Conservation (phyloP, 176 grass and related monocot species). For the Phragmites australis region DNA sequence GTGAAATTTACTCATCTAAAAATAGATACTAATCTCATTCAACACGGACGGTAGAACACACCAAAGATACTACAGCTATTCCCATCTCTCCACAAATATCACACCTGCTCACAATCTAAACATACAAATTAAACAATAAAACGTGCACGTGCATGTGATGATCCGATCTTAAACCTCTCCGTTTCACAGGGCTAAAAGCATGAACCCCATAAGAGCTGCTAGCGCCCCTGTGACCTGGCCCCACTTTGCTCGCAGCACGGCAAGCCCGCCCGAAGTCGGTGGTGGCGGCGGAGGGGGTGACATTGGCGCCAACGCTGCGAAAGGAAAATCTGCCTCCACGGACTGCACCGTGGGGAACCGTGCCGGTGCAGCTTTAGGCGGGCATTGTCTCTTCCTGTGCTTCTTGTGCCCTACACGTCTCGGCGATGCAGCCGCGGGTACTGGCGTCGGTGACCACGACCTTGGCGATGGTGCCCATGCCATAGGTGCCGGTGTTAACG, state of each 20-base stretch:
- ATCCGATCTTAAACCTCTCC: neutral
- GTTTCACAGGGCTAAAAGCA: slow-evolving; percentile 14
- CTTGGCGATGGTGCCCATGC: neutral
- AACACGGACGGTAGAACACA: neutral
- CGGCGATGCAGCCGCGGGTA: neutral
- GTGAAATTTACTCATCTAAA: too few species aligned
- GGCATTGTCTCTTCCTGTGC: slow-evolving; percentile 31
- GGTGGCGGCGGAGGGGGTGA: slow-evolving; percentile 9
- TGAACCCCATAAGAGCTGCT: neutral
- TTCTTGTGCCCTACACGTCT: slow-evolving; percentile 31
- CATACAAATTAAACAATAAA: neutral
- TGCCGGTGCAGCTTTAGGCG: slow-evolving; percentile 19
- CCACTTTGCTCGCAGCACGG: neutral
- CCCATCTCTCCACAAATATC: neutral
- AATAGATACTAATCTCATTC: neutral
- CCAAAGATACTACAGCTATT: neutral
- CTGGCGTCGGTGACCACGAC: neutral
- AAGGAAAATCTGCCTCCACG: slow-evolving; percentile 25
- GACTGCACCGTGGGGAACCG: slow-evolving; percentile 11
- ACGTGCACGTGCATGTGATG: neutral
- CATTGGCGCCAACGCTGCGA: slow-evolving; percentile 31
- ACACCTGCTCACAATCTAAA: neutral
- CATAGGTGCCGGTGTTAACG: neutral
- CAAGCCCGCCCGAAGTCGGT: neutral
- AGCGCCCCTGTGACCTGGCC: neutral